Conservation (phyloP, 1,139 yeast genomes). For the Geotrichum cucujoidarum region DNA sequence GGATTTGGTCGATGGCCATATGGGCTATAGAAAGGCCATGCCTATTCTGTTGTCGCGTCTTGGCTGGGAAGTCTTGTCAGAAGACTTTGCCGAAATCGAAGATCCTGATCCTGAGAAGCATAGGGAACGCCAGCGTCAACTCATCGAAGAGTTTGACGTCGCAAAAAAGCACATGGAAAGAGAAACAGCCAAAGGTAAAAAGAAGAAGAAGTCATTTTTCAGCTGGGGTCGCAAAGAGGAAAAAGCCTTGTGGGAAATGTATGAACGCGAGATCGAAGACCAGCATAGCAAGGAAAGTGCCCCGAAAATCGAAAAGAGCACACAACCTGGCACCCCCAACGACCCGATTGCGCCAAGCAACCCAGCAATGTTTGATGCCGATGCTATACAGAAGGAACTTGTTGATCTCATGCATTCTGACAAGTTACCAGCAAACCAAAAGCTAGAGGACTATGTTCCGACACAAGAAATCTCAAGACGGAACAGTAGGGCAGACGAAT, state of each 20-base stretch:
- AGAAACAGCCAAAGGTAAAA: conserved; percentile 33
- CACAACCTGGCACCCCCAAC: neutral
- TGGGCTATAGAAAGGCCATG: conserved; percentile 92
- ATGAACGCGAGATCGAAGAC: conserved; percentile 35
- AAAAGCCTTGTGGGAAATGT: conserved; percentile 85
- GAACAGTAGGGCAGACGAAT: neutral
- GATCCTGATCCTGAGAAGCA: conserved; percentile 90
- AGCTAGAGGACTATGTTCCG: conserved; percentile 18
- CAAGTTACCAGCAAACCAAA: neutral
- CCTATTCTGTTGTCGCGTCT: conserved; percentile 66
- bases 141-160: conserved; percentile 78
- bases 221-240: conserved; percentile 63
- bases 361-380: conserved; percentile 36
- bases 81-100: conserved; percentile 91
- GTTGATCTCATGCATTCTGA: conserved; percentile 23
- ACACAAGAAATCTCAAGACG: neutral
- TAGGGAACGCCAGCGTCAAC: conserved; percentile 69
- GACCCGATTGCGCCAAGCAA: neutral
- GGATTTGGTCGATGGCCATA: conserved; percentile 84
- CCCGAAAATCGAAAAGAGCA: conserved; percentile 17
- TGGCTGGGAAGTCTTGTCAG: conserved; percentile 80
- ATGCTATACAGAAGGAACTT: conserved; percentile 36
- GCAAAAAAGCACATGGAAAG: conserved; percentile 55
- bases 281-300: conserved; percentile 15
- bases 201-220: conserved; percentile 35